Evolutionary conservation across 257 asterid genomes (phyloP).

Genomic region (Ehretia macrophylla): DNA sequence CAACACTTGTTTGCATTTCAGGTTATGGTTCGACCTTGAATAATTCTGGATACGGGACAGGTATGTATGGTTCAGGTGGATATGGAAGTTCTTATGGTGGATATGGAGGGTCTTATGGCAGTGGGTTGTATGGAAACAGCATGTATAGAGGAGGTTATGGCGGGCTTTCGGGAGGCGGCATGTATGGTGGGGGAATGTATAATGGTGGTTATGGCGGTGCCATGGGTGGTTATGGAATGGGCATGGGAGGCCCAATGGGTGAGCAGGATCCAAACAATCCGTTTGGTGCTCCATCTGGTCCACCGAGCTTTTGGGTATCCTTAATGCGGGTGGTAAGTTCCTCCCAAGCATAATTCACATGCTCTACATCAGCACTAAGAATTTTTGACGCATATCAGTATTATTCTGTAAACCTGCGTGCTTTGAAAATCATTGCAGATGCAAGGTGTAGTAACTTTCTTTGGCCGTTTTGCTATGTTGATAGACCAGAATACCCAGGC

Average conservation of each 20-base stretch:
- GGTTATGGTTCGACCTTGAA: conserved; percentile 63
- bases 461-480: conserved; percentile 78
- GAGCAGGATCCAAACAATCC: conserved; percentile 94
- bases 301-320: conserved; percentile 89
- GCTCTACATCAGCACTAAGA: too few species aligned
- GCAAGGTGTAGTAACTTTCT: conserved; percentile 88
- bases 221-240: conserved; percentile 28
- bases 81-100: too few species aligned
- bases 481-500: conserved; percentile 97
- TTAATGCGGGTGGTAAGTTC: conserved; percentile 85
- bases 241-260: conserved; percentile 72
- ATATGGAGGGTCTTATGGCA: conserved; percentile 55
- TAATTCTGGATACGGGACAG: conserved; percentile 66
- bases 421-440: conserved; percentile 44
- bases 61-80: conserved; percentile 49
- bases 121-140: conserved; percentile 80
- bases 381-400: too few species aligned
- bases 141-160: conserved; percentile 90
- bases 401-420: neutral
- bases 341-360: neutral
- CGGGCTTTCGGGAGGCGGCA: conserved; percentile 72
- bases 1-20: conserved; percentile 18
- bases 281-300: conserved; percentile 78
- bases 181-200: conserved; percentile 88
- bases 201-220: conserved; percentile 55